These are phyloP conservation scores for Cenchrus americanus DNA, from an alignment of 176 grass and related monocot genomes.

Conservation along the genomic window DNA sequence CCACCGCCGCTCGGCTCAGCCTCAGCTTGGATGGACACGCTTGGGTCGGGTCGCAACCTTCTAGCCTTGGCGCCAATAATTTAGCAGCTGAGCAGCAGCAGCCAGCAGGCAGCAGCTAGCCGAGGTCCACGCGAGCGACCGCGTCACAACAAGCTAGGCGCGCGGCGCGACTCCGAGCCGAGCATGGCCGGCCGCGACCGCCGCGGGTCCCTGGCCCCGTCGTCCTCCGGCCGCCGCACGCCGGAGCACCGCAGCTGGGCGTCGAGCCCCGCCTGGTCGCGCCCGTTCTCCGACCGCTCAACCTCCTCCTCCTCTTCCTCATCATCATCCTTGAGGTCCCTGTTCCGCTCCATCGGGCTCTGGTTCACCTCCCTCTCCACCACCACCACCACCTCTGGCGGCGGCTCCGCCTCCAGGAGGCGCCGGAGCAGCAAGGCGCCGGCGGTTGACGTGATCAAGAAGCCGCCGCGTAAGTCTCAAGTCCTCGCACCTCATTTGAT, in stretches of 20 bases:
- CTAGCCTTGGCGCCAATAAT: neutral
- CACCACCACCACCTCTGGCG: neutral
- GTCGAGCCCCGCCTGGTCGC: constrained; percentile 40
- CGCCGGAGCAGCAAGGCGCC: neutral
- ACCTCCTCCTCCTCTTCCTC: neutral
- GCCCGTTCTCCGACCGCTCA: constrained; percentile 41
- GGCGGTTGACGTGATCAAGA: constrained; percentile 31
- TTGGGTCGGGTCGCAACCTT: neutral
- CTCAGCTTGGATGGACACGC: constrained; percentile 12
- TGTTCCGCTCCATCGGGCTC: constrained; percentile 53
- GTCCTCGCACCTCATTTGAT: neutral
- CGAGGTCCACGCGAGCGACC: neutral
- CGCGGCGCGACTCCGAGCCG: too few relatives aligned
- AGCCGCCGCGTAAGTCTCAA: constrained; percentile 52
- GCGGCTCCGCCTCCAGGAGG: neutral
- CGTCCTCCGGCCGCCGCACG: constrained; percentile 13
- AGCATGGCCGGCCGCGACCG: constrained; percentile 40
- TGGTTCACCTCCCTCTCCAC: constrained; percentile 57
- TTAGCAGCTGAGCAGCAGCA: too few relatives aligned
- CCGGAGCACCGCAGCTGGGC: constrained; percentile 27
- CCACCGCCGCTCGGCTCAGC: too few relatives aligned
- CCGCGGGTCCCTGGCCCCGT: constrained; percentile 18
- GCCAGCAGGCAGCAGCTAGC: neutral
- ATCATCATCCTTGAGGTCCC: neutral
- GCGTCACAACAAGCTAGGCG: neutral